phyloP scores from a whole-genome alignment of 148 eudicot species.

The Tetragonia tetragonoides region DNA sequence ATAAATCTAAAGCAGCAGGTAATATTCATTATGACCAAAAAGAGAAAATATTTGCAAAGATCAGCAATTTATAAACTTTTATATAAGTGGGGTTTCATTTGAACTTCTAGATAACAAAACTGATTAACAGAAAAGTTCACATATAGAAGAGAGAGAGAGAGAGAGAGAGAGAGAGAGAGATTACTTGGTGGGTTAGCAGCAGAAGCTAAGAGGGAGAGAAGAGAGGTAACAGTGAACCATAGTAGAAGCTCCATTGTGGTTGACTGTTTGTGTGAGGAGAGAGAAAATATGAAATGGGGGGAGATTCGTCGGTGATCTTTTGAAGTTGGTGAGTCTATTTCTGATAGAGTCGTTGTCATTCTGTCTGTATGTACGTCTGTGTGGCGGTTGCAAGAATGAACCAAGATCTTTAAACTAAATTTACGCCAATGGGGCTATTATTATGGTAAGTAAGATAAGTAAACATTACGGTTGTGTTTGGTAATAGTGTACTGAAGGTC shows the following conservation, averaged over 20 bases:
- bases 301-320: constrained; percentile 25
- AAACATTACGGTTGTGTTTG: too few relatives aligned
- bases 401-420: too few relatives aligned
- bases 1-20: not conserved
- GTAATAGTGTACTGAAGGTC: too few relatives aligned
- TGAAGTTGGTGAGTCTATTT: constrained; percentile 19
- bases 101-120: not conserved
- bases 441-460: too few relatives aligned
- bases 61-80: too few relatives aligned
- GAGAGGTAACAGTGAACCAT: constrained; percentile 19
- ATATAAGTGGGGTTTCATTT: too few relatives aligned
- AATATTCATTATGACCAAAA: too few relatives aligned
- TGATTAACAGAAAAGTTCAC: not conserved
- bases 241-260: constrained; percentile 30
- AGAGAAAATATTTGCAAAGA: not conserved
- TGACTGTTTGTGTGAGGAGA: not conserved
- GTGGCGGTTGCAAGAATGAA: too few relatives aligned
- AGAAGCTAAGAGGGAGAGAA: constrained; percentile 41
- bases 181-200: constrained; percentile 47
- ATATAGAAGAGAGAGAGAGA: not conserved
- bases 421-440: too few relatives aligned
- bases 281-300: not conserved
- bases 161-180: constrained; percentile 6
- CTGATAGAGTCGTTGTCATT: not conserved
- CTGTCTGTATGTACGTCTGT: not conserved